Percentiles rank a stretch among this genome's conserved stretches.
phyloP scores from a whole-genome alignment of 2,329 filamentous ascomycete genomes.

The Diplocarpon mali region DNA sequence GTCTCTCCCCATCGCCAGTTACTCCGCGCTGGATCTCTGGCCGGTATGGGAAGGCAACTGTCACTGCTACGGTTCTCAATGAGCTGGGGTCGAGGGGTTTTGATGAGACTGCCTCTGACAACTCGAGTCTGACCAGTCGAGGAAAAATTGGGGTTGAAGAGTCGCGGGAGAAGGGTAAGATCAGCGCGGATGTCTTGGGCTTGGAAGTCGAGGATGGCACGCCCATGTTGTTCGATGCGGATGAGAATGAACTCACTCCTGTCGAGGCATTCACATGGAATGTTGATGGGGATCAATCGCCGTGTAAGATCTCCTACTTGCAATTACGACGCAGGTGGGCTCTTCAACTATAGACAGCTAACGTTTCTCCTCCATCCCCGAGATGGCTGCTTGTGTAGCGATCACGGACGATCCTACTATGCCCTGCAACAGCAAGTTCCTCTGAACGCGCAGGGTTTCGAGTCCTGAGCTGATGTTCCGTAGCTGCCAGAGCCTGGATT shows the following conservation, averaged over 20 bases:
- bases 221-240: constrained; percentile 11
- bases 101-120: too few species aligned
- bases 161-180: too few species aligned
- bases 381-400: constrained; percentile 29
- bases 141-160: too few species aligned
- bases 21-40: too few species aligned
- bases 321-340: background rate
- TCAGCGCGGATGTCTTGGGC: too few species aligned
- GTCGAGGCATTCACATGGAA: constrained; percentile 30
- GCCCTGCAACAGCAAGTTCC: too few species aligned
- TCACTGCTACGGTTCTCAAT: too few species aligned
- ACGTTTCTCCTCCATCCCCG: constrained; percentile 23
- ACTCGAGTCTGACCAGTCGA: too few species aligned
- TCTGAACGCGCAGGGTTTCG: background rate
- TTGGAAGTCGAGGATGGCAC: too few species aligned
- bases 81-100: too few species aligned
- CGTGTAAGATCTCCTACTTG: constrained; percentile 21
- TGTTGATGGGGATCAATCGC: constrained; percentile 30
- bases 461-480: background rate
- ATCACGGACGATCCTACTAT: constrained; percentile 19
- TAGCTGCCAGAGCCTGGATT: constrained; percentile 44
- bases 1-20: too few species aligned
- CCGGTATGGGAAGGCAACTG: too few species aligned
- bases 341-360: background rate
- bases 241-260: constrained; percentile 27